Conservation (phyloP, 2,329 filamentous ascomycete species). For the Drechslerella dactyloides region DNA sequence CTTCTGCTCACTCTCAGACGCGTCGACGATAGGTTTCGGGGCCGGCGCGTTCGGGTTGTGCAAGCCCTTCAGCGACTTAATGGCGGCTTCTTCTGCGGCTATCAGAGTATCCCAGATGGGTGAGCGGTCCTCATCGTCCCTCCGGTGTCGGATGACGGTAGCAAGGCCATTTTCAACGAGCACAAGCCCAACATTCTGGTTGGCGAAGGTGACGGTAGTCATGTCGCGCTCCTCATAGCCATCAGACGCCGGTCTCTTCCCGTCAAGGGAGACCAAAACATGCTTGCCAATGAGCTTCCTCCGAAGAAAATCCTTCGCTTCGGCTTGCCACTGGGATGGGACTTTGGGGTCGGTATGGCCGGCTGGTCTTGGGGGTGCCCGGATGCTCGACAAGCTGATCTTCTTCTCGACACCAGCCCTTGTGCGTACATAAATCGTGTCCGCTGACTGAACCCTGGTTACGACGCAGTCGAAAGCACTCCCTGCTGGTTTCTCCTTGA, state of each 20-base stretch:
- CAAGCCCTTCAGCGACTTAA: conserved; percentile 89
- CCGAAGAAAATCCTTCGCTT: conserved; percentile 93
- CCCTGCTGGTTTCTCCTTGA: conserved; percentile 67
- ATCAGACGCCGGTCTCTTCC: conserved; percentile 80
- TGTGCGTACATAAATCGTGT: conserved; percentile 84
- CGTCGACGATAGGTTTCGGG: conserved; percentile 81
- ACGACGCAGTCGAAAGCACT: conserved; percentile 78
- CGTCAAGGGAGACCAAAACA: conserved; percentile 85
- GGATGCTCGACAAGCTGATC: conserved; percentile 88
- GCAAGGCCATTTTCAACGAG: conserved; percentile 80
- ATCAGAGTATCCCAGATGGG: conserved; percentile 91
- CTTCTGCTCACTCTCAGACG: conserved; percentile 90
- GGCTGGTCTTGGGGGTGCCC: conserved; percentile 74
- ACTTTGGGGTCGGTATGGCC: conserved; percentile 47
- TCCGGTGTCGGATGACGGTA: conserved; percentile 90
- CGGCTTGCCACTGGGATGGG: conserved; percentile 76
- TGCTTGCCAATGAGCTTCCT: conserved; percentile 97
- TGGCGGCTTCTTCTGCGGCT: conserved; percentile 79
- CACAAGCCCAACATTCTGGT: conserved; percentile 62
- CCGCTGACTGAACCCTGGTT: conserved; percentile 82
- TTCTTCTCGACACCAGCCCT: conserved; percentile 86
- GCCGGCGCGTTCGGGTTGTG: conserved; percentile 91
- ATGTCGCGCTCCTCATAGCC: conserved; percentile 95
- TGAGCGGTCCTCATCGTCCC: conserved; percentile 91
- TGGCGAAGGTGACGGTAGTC: conserved; percentile 80